These are phyloP conservation scores for Fusarium verrucosum DNA, from an alignment of 2,329 filamentous ascomycete species.

Conservation along the genomic window DNA sequence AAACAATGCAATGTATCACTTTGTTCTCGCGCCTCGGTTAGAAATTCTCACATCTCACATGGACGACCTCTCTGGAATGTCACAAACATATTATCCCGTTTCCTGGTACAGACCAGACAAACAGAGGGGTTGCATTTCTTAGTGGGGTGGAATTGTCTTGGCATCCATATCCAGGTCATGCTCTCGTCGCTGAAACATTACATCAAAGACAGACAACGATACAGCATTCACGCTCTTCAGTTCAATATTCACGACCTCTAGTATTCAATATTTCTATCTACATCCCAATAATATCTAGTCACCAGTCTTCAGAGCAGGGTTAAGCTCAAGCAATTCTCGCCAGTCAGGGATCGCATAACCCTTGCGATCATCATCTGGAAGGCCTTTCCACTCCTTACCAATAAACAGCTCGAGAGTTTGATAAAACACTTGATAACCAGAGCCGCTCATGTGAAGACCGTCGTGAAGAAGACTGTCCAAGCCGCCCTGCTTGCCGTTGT, in stretches of 20 bases:
- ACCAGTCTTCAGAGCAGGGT: conserved; percentile 19
- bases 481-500: conserved; percentile 60
- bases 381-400: conserved; percentile 54
- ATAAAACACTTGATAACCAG: conserved; percentile 64
- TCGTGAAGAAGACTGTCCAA: conserved; percentile 64
- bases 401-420: conserved; percentile 60
- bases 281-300: conserved; percentile 11
- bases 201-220: background rate
- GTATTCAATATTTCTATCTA: background rate
- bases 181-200: background rate
- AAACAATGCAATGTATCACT: background rate
- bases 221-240: background rate
- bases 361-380: conserved; percentile 49
- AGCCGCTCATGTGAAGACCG: conserved; percentile 65
- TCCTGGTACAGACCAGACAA: background rate
- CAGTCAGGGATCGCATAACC: conserved; percentile 62
- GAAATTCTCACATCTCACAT: background rate
- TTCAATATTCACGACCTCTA: background rate
- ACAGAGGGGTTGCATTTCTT: conserved; percentile 1
- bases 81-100: background rate
- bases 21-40: background rate
- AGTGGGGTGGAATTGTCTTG: conserved; percentile 22
- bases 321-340: conserved; percentile 45
- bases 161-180: conserved; percentile 7
- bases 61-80: background rate